phyloP scores from a whole-genome alignment of 371 early-diverging fungal genomes.

The Mucor plumbeus region DNA sequence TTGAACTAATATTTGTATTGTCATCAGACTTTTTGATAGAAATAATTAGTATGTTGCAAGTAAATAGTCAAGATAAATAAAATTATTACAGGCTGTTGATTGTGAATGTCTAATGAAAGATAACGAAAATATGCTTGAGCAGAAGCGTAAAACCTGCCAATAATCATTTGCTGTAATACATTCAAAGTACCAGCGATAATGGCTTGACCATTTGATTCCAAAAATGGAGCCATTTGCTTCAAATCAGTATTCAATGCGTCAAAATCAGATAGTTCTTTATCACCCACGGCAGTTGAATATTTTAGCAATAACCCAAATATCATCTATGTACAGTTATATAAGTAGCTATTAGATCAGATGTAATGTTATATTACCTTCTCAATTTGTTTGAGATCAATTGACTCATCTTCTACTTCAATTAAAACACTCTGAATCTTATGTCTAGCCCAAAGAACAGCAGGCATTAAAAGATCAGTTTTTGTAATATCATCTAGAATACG shows the following conservation, averaged over 20 bases:
- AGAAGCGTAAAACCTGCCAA: slow-evolving; percentile 35
- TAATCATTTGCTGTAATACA: slow-evolving; percentile 26
- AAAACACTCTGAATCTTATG: slow-evolving; percentile 11
- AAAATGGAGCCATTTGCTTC: slow-evolving; percentile 20
- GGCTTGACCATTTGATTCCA: slow-evolving; percentile 9
- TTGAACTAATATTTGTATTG: slow-evolving; percentile 15
- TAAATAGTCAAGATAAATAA: no score
- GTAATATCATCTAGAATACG: slow-evolving; percentile 60
- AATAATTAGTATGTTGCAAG: background rate
- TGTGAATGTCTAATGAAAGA: slow-evolving; percentile 34
- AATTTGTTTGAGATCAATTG: background rate
- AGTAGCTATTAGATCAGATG: background rate
- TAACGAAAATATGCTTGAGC: slow-evolving; percentile 44
- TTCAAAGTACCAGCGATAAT: slow-evolving; percentile 24
- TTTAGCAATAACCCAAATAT: slow-evolving; percentile 20
- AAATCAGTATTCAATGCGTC: slow-evolving; percentile 10
- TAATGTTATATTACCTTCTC: slow-evolving; percentile 28
- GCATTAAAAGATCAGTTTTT: slow-evolving; percentile 21
- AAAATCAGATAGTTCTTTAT: background rate
- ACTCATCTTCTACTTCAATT: background rate
- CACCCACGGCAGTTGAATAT: slow-evolving; percentile 20
- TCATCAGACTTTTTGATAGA: background rate
- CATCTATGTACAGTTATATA: slow-evolving; percentile 9
- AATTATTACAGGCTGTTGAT: slow-evolving; percentile 21
- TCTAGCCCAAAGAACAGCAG: slow-evolving; percentile 37